Evolutionary conservation across 164 flowering plant species (phyloP).

Genomic region (Vitis rotundifolia): DNA sequence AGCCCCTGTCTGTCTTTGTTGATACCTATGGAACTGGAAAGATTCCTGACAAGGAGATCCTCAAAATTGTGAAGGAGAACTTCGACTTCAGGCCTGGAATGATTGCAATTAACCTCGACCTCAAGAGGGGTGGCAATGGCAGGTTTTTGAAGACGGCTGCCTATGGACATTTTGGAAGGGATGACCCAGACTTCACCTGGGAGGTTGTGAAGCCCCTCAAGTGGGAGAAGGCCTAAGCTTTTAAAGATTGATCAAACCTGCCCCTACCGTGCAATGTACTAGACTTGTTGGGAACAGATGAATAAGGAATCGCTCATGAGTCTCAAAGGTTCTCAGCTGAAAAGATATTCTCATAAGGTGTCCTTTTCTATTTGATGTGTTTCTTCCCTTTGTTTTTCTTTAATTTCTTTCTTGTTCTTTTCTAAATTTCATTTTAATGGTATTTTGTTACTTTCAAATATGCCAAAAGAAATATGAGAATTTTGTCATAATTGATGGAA

Average conservation of each 20-base stretch:
- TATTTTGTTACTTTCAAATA: constrained; percentile 2
- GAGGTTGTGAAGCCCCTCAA: constrained; percentile 87
- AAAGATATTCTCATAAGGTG: too few relatives aligned
- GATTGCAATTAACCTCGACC: constrained; percentile 74
- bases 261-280: constrained; percentile 1
- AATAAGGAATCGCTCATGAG: constrained; percentile 11
- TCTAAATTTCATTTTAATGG: neutral
- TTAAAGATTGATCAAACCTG: neutral
- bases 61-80: constrained; percentile 72
- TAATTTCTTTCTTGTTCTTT: neutral
- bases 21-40: constrained; percentile 67
- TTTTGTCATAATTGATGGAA: constrained; percentile 13
- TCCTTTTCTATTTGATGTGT: neutral
- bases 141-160: constrained; percentile 85
- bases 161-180: constrained; percentile 88
- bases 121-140: constrained; percentile 78
- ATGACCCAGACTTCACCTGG: constrained; percentile 89
- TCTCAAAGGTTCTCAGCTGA: too few relatives aligned
- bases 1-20: constrained; percentile 74
- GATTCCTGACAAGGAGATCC: constrained; percentile 75
- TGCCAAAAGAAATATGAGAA: constrained; percentile 2
- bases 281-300: constrained; percentile 1
- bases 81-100: constrained; percentile 86
- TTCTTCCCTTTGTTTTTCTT: neutral
- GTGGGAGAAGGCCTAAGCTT: constrained; percentile 68